Conservation (phyloP, 257 asterid species). For the Coffea eugenioides region DNA sequence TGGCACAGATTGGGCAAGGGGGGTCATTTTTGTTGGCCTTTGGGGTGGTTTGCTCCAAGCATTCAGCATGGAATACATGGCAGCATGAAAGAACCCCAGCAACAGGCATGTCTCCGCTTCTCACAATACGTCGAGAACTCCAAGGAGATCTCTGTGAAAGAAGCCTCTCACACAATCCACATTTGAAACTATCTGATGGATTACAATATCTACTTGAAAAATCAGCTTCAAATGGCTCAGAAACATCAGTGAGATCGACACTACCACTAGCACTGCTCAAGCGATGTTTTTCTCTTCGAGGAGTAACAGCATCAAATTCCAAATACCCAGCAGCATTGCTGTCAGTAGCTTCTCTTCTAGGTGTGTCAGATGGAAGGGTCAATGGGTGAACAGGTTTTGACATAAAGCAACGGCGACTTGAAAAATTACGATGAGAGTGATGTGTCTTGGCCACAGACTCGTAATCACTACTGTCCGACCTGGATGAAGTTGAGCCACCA, state of each 20-base stretch:
- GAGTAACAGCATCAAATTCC: constrained; percentile 46
- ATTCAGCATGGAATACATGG: constrained; percentile 94
- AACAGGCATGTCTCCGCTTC: constrained; percentile 91
- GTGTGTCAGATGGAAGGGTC: constrained; percentile 56
- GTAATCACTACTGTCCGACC: constrained; percentile 83
- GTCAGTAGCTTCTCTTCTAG: constrained; percentile 35
- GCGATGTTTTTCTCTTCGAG: constrained; percentile 54
- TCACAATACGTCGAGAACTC: constrained; percentile 79
- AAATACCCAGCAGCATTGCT: constrained; percentile 28
- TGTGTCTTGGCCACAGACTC: constrained; percentile 67
- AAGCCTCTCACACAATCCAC: constrained; percentile 81
- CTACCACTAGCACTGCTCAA: constrained; percentile 76
- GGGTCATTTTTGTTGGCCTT: constrained; percentile 80
- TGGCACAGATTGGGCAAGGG: constrained; percentile 82
- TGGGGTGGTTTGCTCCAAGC: constrained; percentile 88
- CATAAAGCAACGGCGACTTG: constrained; percentile 76
- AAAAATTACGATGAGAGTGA: constrained; percentile 59
- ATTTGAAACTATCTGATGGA: constrained; percentile 58
- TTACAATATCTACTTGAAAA: constrained; percentile 34
- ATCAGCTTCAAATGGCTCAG: constrained; percentile 54
- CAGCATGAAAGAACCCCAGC: constrained; percentile 90
- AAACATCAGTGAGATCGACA: constrained; percentile 60
- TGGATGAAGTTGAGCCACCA: constrained; percentile 79
- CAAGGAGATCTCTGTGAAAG: constrained; percentile 93
- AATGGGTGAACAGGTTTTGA: constrained; percentile 91